phyloP scores from a whole-genome alignment of 2,329 filamentous ascomycete species.

The Xylariales sp. region DNA sequence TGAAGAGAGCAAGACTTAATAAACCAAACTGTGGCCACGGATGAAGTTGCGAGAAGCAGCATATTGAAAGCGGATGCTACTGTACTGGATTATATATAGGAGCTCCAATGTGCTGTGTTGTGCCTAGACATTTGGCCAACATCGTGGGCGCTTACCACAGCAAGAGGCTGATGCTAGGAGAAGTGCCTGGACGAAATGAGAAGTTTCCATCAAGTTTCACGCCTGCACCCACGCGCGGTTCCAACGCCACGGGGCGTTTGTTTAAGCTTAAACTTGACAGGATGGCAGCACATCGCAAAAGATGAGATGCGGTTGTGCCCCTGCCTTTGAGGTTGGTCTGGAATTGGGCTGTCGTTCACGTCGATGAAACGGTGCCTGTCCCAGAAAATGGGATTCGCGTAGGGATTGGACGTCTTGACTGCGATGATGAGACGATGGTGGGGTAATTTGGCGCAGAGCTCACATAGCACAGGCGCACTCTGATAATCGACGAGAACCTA shows the following conservation, averaged over 20 bases:
- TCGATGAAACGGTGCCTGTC: slow-evolving; percentile 19
- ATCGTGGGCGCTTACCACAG: slow-evolving; percentile 1
- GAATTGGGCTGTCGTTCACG: slow-evolving; percentile 6
- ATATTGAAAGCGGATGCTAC: no score
- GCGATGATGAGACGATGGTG: slow-evolving; percentile 12
- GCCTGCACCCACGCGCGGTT: slow-evolving; percentile 11
- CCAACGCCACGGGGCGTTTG: slow-evolving; percentile 2
- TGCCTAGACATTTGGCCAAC: neutral
- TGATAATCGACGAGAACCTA: no score
- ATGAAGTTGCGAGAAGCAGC: no score
- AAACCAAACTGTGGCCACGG: no score
- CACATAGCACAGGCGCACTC: no score
- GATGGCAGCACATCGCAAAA: neutral
- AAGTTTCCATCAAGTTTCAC: slow-evolving; percentile 21
- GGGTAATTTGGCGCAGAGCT: no score
- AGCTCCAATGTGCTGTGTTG: neutral
- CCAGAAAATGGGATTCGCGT: slow-evolving; percentile 9
- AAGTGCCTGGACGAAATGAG: slow-evolving; percentile 17
- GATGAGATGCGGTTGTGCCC: neutral
- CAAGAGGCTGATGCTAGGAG: neutral
- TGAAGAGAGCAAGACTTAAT: neutral
- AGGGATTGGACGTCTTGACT: slow-evolving; percentile 11
- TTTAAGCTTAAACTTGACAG: neutral
- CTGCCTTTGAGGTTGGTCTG: slow-evolving; percentile 7
- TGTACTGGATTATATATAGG: neutral